Percentiles rank a stretch among this genome's conserved stretches.
Evolutionary conservation across 2,329 filamentous ascomycete genomes (phyloP).

Genomic region (Stylonectria norvegica): DNA sequence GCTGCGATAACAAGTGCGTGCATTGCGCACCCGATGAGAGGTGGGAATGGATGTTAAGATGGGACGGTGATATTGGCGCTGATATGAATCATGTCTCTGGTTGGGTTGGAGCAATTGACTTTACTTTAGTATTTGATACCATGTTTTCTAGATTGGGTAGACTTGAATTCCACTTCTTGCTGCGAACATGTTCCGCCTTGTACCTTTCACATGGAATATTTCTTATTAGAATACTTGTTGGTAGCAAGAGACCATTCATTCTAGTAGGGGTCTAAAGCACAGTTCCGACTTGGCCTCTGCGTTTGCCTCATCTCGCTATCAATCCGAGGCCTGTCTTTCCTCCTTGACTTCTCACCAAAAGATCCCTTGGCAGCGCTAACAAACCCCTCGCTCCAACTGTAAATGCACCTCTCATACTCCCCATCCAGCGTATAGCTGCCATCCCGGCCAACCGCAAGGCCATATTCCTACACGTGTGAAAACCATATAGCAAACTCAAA

Average conservation of each 20-base stretch:
- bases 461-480: constrained; percentile 16
- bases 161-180: too few relatives aligned
- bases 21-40: too few relatives aligned
- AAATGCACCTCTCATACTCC: neutral
- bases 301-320: constrained; percentile 4
- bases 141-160: too few relatives aligned
- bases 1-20: too few relatives aligned
- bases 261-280: constrained; percentile 8
- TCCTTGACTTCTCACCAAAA: constrained; percentile 1
- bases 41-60: too few relatives aligned
- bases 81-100: neutral
- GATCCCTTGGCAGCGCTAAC: too few relatives aligned
- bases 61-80: neutral
- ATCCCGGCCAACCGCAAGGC: constrained; percentile 3
- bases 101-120: neutral
- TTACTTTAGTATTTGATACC: neutral
- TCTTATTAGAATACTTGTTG: neutral
- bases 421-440: constrained; percentile 2
- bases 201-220: too few relatives aligned
- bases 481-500: constrained; percentile 11
- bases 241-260: constrained; percentile 13
- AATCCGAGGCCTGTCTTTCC: neutral
- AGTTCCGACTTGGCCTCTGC: neutral
- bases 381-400: too few relatives aligned
- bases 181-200: too few relatives aligned